Evolutionary conservation across 2,329 filamentous ascomycete species (phyloP).

Genomic region (Cladosporium sp.): DNA sequence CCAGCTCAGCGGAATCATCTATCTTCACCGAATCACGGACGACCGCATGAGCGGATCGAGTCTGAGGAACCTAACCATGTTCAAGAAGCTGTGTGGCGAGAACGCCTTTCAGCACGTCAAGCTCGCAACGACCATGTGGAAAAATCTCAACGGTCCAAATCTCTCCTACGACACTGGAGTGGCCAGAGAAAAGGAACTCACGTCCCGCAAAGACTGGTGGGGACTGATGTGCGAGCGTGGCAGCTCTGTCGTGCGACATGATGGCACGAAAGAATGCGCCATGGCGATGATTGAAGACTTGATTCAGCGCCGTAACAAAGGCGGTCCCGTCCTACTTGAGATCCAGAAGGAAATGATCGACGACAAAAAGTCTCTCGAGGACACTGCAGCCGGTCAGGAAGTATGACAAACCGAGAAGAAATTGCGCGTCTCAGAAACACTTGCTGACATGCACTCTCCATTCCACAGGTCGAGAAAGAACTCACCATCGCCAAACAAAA

Average conservation of each 20-base stretch:
- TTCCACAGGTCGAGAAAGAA: not conserved
- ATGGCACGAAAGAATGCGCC: constrained; percentile 17
- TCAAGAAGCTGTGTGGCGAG: constrained; percentile 42
- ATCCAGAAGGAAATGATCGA: constrained; percentile 24
- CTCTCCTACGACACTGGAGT: constrained; percentile 8
- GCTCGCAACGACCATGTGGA: constrained; percentile 44
- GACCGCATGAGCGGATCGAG: constrained; percentile 38
- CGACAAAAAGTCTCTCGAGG: constrained; percentile 17
- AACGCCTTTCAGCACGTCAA: constrained; percentile 38
- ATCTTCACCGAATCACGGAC: constrained; percentile 44
- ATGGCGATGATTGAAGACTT: constrained; percentile 18
- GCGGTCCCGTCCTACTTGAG: constrained; percentile 14
- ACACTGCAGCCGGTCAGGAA: constrained; percentile 20
- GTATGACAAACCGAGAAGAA: constrained; percentile 7
- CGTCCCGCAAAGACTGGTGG: constrained; percentile 21
- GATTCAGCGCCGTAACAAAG: not conserved
- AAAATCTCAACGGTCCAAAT: constrained; percentile 16
- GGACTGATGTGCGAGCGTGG: constrained; percentile 19
- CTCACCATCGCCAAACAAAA: not conserved
- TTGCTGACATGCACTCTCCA: no score
- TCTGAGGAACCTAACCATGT: constrained; percentile 42
- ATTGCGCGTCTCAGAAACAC: no score
- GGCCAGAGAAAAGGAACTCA: constrained; percentile 22
- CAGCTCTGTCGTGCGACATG: constrained; percentile 14
- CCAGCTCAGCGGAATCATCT: constrained; percentile 42